Conservation (phyloP, 2,329 filamentous ascomycete genomes). For the Hypoxylon sp. region DNA sequence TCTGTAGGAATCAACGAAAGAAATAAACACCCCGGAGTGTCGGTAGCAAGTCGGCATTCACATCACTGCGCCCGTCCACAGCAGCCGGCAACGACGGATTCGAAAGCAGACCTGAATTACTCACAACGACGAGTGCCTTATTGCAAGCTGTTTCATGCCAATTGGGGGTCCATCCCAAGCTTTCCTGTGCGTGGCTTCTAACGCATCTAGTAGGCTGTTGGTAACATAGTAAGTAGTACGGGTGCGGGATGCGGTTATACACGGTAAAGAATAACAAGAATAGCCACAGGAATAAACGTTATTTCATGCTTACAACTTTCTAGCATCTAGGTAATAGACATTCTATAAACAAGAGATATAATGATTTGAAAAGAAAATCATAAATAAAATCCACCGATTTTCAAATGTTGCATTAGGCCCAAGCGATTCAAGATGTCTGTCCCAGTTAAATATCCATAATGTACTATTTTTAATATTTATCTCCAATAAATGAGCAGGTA, state of each 20-base stretch:
- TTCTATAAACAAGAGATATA: no score
- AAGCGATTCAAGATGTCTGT: no score
- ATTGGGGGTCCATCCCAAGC: conserved; percentile 30
- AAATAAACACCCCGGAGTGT: conserved; percentile 11
- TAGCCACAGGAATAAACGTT: conserved; percentile 4
- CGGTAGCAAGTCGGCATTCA: conserved; percentile 21
- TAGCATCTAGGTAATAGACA: conserved; percentile 4
- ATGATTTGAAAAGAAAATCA: background rate
- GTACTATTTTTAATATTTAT: no score
- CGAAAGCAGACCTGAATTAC: conserved; percentile 15
- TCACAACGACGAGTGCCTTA: conserved; percentile 11
- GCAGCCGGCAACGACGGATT: conserved; percentile 28
- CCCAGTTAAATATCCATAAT: no score
- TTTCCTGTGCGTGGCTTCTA: conserved; percentile 23
- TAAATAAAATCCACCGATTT: conserved; percentile 3
- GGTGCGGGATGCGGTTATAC: no score
- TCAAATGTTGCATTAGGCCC: no score
- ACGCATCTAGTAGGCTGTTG: no score
- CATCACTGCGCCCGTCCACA: conserved; percentile 24
- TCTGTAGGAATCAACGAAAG: no score
- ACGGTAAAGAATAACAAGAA: no score
- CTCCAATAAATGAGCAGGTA: no score
- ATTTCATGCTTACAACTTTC: conserved; percentile 19
- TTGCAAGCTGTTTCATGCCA: conserved; percentile 17
- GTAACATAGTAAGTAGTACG: no score